A percentile compares a stretch with the other conserved stretches of the same genome.
Evolutionary conservation across 805 yeast species (phyloP).

Genomic region (Monosporozyma siamensis): DNA sequence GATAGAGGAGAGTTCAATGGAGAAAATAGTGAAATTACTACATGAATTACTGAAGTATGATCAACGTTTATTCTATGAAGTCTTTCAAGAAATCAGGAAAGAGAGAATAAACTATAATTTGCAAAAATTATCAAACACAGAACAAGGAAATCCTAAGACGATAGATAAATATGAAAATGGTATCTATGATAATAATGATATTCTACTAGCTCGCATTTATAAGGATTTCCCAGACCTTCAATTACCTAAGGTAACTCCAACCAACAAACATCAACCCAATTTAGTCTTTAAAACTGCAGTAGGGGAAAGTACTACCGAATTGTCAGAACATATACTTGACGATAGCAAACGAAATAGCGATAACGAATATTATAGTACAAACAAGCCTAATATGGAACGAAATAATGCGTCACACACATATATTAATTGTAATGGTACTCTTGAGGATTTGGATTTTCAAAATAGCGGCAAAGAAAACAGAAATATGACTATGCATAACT

Average conservation of each 20-base stretch:
- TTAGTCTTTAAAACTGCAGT: slow-evolving; percentile 7
- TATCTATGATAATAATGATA: slow-evolving; percentile 17
- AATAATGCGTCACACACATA: too few species aligned
- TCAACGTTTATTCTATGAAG: slow-evolving; percentile 13
- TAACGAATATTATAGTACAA: too few species aligned
- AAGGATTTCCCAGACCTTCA: slow-evolving; percentile 8
- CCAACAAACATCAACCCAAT: slow-evolving; percentile 3
- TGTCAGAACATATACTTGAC: neutral
- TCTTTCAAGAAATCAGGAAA: slow-evolving; percentile 18
- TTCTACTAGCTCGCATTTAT: slow-evolving; percentile 15
- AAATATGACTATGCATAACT: too few species aligned
- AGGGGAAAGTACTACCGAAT: slow-evolving; percentile 7
- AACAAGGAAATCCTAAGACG: slow-evolving; percentile 17
- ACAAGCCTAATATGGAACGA: too few species aligned
- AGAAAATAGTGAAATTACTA: slow-evolving; percentile 16
- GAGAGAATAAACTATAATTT: slow-evolving; percentile 21
- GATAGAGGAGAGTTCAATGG: slow-evolving; percentile 17
- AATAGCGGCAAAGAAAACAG: too few species aligned
- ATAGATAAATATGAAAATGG: slow-evolving; percentile 21
- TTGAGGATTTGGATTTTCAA: too few species aligned
- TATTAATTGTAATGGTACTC: too few species aligned
- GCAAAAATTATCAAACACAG: slow-evolving; percentile 15
- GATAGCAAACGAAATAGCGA: too few species aligned
- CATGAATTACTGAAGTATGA: slow-evolving; percentile 13
- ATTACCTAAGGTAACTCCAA: neutral